phyloP scores from a whole-genome alignment of 2,329 filamentous ascomycete species.

The Colletotrichum ledebouriae region DNA sequence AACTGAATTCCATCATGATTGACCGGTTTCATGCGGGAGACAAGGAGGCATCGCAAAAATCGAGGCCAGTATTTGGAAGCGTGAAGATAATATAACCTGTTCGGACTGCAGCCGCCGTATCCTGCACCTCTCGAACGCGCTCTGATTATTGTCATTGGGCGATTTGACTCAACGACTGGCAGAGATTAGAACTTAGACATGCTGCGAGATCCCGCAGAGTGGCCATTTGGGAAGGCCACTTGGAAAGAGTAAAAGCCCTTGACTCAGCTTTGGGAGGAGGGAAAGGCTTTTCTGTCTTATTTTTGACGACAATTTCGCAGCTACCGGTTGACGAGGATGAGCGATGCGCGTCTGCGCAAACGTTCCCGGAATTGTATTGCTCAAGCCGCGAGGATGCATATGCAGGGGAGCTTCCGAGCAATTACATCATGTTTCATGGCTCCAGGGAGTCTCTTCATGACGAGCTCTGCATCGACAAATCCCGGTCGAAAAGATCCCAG shows the following conservation, averaged over 20 bases:
- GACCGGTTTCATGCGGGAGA: constrained; percentile 5
- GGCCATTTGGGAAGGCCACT: background rate
- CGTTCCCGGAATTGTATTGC: constrained; percentile 17
- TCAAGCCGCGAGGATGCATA: constrained; percentile 25
- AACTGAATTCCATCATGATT: background rate
- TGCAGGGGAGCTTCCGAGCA: constrained; percentile 17
- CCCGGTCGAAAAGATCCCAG: constrained; percentile 4
- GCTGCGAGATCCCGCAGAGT: constrained; percentile 17
- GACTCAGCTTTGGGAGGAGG: background rate
- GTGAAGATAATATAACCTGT: background rate
- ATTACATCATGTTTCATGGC: constrained; percentile 16
- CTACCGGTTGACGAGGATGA: constrained; percentile 4
- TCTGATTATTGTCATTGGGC: background rate
- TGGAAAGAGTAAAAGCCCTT: background rate
- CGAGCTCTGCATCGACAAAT: constrained; percentile 1
- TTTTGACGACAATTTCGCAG: constrained; percentile 1
- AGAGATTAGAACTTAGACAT: background rate
- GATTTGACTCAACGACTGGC: background rate
- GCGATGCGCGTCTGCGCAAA: constrained; percentile 16
- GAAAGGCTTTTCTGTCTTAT: background rate
- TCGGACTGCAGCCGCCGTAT: constrained; percentile 3
- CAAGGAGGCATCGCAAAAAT: background rate
- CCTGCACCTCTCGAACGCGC: background rate
- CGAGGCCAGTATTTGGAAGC: background rate
- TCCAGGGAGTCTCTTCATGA: background rate